phyloP scores from a whole-genome alignment of 225 moss, liverwort and hornwort genomes.

The Polytrichum commune region DNA sequence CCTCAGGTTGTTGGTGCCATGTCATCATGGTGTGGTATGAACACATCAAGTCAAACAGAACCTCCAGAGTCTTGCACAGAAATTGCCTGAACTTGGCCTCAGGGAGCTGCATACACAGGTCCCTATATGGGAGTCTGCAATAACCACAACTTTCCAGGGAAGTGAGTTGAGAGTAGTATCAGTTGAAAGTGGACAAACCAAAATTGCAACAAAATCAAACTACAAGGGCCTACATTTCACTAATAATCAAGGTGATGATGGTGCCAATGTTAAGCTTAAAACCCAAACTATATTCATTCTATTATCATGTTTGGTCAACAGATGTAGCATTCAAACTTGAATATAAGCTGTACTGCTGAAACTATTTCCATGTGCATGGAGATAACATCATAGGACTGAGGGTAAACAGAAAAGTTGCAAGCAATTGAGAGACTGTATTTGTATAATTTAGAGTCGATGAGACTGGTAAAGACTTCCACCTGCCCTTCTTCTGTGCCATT shows the following conservation, averaged over 20 bases:
- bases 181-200: neutral
- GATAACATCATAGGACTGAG: too few species aligned
- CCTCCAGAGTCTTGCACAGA: conserved; percentile 83
- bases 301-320: too few species aligned
- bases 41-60: conserved; percentile 85
- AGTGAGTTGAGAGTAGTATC: neutral
- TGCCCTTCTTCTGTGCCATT: conserved; percentile 69
- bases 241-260: too few species aligned
- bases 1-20: conserved; percentile 67
- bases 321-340: too few species aligned
- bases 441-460: too few species aligned
- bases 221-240: too few species aligned
- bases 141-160: neutral
- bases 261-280: too few species aligned
- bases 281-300: too few species aligned
- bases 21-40: conserved; percentile 97
- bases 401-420: too few species aligned
- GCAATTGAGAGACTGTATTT: too few species aligned
- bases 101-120: conserved; percentile 84
- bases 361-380: too few species aligned
- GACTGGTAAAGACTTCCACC: conserved; percentile 27
- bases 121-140: conserved; percentile 91
- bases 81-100: conserved; percentile 84
- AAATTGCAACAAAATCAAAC: neutral
- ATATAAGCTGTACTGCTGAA: too few species aligned